Evolutionary conservation across 2,329 filamentous ascomycete species (phyloP).

Genomic region (Bipolaris sorokiniana): DNA sequence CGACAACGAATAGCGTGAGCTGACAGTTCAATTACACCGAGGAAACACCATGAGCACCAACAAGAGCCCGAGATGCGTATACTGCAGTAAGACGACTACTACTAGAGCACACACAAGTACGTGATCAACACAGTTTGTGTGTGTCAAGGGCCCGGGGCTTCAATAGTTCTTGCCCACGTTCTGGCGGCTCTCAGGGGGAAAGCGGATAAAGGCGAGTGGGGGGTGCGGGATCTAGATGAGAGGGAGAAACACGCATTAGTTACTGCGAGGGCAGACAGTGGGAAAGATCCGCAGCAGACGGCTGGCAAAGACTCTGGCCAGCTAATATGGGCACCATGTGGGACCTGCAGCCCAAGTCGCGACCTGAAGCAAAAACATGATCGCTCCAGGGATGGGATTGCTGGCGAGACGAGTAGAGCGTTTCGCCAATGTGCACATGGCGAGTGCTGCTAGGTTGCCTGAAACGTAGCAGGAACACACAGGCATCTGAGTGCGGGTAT

Average conservation of each 20-base stretch:
- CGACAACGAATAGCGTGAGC: conserved; percentile 10
- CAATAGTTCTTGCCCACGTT: not conserved
- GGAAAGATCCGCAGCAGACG: too few species aligned
- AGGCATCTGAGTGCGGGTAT: not conserved
- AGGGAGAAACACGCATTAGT: too few species aligned
- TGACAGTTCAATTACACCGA: conserved; percentile 14
- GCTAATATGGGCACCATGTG: conserved; percentile 9
- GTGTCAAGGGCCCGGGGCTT: too few species aligned
- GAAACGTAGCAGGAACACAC: not conserved
- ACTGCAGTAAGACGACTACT: not conserved
- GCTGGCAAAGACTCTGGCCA: not conserved
- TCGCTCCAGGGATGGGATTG: conserved; percentile 7
- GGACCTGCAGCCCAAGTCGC: conserved; percentile 10
- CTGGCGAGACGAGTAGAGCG: not conserved
- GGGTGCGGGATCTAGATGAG: too few species aligned
- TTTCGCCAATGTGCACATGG: not conserved
- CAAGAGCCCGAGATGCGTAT: not conserved
- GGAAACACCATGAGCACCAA: not conserved
- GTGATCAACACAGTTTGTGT: too few species aligned
- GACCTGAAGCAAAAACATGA: conserved; percentile 6
- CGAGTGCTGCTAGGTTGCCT: not conserved
- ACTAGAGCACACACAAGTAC: too few species aligned
- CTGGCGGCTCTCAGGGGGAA: not conserved
- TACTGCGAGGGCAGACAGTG: too few species aligned
- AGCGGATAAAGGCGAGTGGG: conserved; percentile 1